Percentiles rank a stretch among this genome's conserved stretches.
Conservation (phyloP, 352 stramenopile species). For the Phytopythium oedochilum region DNA sequence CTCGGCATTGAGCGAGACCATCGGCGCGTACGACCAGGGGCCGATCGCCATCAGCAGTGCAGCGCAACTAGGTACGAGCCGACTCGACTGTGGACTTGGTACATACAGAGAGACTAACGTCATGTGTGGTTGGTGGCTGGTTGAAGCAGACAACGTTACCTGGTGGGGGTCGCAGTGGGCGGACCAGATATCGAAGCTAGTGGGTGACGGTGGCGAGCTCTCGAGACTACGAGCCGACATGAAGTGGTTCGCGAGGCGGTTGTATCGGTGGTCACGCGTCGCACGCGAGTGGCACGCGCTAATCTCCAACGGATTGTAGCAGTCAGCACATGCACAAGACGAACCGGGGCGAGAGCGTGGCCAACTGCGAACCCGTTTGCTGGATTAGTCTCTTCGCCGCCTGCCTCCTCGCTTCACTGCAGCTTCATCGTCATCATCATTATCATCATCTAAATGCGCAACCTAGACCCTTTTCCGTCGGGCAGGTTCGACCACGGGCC, state of each 20-base stretch:
- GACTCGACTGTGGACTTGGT: background rate
- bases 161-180: constrained; percentile 53
- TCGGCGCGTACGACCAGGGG: constrained; percentile 67
- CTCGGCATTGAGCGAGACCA: constrained; percentile 71
- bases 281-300: constrained; percentile 49
- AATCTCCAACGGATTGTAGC: constrained; percentile 15
- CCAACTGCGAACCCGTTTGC: background rate
- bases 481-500: no score
- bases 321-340: background rate
- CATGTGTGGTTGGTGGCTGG: background rate
- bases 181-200: constrained; percentile 36
- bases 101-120: background rate
- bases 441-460: background rate
- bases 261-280: constrained; percentile 52
- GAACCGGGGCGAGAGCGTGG: background rate
- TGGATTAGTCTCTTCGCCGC: background rate
- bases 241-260: constrained; percentile 47
- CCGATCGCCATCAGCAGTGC: constrained; percentile 13
- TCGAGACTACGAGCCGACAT: constrained; percentile 34
- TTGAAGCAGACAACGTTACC: constrained; percentile 5
- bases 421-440: background rate
- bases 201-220: constrained; percentile 19
- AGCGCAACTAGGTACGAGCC: background rate
- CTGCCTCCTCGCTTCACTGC: background rate
- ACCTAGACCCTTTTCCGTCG: background rate